phyloP scores from a whole-genome alignment of 768 basidiomycete species.

The Dioszegia hungarica region DNA sequence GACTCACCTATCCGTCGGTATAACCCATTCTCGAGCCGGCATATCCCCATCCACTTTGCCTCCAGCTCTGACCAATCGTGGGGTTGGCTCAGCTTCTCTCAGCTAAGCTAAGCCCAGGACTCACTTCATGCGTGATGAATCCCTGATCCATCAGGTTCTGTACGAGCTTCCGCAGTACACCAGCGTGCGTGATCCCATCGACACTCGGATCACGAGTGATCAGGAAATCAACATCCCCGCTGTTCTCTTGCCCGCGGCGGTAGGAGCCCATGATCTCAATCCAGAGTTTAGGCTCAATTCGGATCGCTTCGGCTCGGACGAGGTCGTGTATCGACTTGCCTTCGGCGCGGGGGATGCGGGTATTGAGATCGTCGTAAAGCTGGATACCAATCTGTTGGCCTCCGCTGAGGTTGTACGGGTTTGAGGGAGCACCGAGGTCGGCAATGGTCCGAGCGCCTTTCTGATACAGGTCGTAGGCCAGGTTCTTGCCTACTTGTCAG shows the following conservation, averaged over 20 bases:
- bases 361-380: slow-evolving; percentile 65
- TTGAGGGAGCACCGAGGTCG: slow-evolving; percentile 54
- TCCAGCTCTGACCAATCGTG: slow-evolving; percentile 66
- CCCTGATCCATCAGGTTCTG: slow-evolving; percentile 56
- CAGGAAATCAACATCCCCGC: slow-evolving; percentile 87
- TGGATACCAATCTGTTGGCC: slow-evolving; percentile 36
- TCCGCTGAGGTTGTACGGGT: background rate
- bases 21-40: slow-evolving; percentile 54
- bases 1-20: slow-evolving; percentile 62
- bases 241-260: slow-evolving; percentile 73
- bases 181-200: slow-evolving; percentile 71
- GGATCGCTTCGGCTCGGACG: slow-evolving; percentile 66
- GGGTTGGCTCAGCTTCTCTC: slow-evolving; percentile 60
- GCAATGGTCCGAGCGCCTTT: slow-evolving; percentile 72
- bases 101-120: slow-evolving; percentile 4
- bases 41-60: slow-evolving; percentile 74
- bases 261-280: slow-evolving; percentile 91
- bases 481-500: slow-evolving; percentile 53
- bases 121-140: slow-evolving; percentile 67
- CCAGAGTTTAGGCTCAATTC: slow-evolving; percentile 65
- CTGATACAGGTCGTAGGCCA: slow-evolving; percentile 68
- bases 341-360: slow-evolving; percentile 78
- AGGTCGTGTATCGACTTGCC: slow-evolving; percentile 66
- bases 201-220: slow-evolving; percentile 68
- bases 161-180: slow-evolving; percentile 62